Evolutionary conservation across 192 early-diverging fungal genomes (phyloP).

Genomic region (Coemansia sp.): DNA sequence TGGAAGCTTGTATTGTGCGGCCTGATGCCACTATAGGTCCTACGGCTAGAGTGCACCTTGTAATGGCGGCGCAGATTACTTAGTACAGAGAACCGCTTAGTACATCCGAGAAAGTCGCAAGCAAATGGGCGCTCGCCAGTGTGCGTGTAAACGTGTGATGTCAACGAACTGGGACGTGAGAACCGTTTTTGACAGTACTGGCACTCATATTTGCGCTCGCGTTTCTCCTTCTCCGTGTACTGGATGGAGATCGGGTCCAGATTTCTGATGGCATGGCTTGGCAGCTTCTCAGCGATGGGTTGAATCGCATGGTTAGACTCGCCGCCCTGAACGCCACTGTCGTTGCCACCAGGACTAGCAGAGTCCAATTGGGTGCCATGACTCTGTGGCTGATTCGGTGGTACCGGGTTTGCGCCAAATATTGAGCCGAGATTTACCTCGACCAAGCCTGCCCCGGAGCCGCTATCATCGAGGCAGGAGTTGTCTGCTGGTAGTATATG

Average conservation of each 20-base stretch:
- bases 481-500: not conserved
- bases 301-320: not conserved
- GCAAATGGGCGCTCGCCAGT: slow-evolving; percentile 67
- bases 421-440: not conserved
- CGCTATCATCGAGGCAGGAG: not conserved
- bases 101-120: slow-evolving; percentile 61
- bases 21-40: not conserved
- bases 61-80: slow-evolving; percentile 79
- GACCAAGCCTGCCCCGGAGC: not conserved
- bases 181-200: slow-evolving; percentile 64
- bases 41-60: slow-evolving; percentile 36
- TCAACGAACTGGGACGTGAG: slow-evolving; percentile 62
- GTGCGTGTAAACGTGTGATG: slow-evolving; percentile 66
- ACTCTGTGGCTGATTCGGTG: not conserved
- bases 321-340: not conserved
- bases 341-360: not conserved
- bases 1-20: not conserved
- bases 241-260: slow-evolving; percentile 22
- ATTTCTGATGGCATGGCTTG: not conserved
- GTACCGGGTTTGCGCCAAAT: not conserved
- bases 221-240: slow-evolving; percentile 54
- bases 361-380: not conserved
- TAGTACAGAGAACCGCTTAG: slow-evolving; percentile 75
- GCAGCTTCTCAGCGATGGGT: not conserved
- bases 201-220: slow-evolving; percentile 61